Evolutionary conservation across 306 rosid genomes (phyloP).

Genomic region (Begonia peltatifolia): DNA sequence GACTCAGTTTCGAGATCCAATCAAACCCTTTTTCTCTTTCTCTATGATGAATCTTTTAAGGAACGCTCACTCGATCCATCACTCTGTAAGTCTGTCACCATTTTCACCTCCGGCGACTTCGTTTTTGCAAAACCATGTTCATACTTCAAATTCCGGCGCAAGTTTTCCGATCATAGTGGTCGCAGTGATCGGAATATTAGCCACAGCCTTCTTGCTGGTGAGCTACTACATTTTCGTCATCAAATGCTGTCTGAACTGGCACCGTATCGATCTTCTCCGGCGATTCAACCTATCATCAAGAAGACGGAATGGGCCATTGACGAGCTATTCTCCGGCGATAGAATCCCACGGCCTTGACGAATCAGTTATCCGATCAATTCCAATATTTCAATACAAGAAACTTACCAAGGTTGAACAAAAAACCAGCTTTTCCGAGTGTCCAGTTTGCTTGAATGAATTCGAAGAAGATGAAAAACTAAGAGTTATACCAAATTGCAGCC

Average conservation of each 20-base stretch:
- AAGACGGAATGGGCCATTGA: slow-evolving; percentile 18
- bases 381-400: slow-evolving; percentile 47
- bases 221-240: slow-evolving; percentile 89
- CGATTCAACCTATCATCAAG: slow-evolving; percentile 49
- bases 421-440: slow-evolving; percentile 41
- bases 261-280: slow-evolving; percentile 65
- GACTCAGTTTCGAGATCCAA: slow-evolving; percentile 31
- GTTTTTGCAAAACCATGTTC: slow-evolving; percentile 18
- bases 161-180: slow-evolving; percentile 87
- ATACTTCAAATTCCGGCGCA: slow-evolving; percentile 17
- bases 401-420: not conserved
- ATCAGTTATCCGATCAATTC: slow-evolving; percentile 66
- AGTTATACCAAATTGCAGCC: slow-evolving; percentile 71
- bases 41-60: slow-evolving; percentile 48
- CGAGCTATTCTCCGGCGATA: slow-evolving; percentile 19
- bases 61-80: slow-evolving; percentile 32
- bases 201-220: slow-evolving; percentile 76
- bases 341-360: slow-evolving; percentile 60
- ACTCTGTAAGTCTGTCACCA: slow-evolving; percentile 34
- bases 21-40: slow-evolving; percentile 10
- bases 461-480: slow-evolving; percentile 63
- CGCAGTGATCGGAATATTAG: slow-evolving; percentile 77
- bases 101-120: slow-evolving; percentile 25
- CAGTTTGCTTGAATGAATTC: slow-evolving; percentile 84
- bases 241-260: slow-evolving; percentile 97